phyloP scores from a whole-genome alignment of 768 basidiomycete species.

The Stropharia rugosoannulata region DNA sequence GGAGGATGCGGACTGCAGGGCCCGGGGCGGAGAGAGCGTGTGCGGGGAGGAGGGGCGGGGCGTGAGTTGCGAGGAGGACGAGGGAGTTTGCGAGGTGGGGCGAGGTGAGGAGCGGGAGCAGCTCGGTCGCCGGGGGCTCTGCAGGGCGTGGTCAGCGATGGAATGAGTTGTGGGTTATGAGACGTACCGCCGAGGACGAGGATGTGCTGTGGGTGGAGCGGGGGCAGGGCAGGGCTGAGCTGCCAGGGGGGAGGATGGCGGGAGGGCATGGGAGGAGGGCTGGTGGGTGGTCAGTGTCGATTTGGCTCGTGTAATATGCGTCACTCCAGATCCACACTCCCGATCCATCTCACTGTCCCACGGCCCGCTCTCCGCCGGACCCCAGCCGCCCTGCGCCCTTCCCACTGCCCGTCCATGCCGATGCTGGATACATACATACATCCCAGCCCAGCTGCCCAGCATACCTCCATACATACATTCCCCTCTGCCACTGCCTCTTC shows the following conservation, averaged over 20 bases:
- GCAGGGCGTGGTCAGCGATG: neutral
- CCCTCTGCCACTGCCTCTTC: no score
- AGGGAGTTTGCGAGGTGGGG: conserved; percentile 30
- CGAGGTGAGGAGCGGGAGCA: conserved; percentile 36
- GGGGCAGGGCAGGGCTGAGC: conserved; percentile 14
- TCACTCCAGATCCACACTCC: no score
- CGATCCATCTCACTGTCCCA: no score
- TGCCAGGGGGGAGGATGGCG: conserved; percentile 21
- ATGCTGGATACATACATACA: no score
- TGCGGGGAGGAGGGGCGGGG: conserved; percentile 28
- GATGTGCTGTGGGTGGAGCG: conserved; percentile 25
- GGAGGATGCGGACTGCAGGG: conserved; percentile 31
- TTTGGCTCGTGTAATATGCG: no score
- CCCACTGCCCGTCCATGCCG: no score
- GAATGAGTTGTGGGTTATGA: no score
- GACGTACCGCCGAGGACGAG: conserved; percentile 37
- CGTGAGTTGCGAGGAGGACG: conserved; percentile 40
- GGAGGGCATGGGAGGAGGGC: neutral
- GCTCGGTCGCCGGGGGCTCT: conserved; percentile 33
- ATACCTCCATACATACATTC: no score
- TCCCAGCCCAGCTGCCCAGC: no score
- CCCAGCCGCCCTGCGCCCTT: no score
- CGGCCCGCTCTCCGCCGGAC: no score
- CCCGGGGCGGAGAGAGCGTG: conserved; percentile 11
- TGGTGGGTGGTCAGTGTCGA: neutral